Percentiles rank a stretch among this genome's conserved stretches.
Evolutionary conservation across 305 asterid species (phyloP).

Genomic region (Solanum hybrid): DNA sequence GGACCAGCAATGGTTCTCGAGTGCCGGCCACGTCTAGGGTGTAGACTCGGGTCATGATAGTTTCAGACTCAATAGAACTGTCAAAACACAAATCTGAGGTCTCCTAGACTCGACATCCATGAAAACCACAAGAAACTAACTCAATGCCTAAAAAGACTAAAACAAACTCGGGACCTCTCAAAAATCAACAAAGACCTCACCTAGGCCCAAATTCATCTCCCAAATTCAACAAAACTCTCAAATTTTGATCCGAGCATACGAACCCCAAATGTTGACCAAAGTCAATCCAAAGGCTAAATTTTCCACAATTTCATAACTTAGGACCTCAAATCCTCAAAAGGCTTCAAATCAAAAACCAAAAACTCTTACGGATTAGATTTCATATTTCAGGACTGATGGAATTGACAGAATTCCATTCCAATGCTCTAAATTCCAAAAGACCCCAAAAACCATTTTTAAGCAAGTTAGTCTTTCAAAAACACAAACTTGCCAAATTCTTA

Average conservation of each 20-base stretch:
- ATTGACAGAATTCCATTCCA: not conserved
- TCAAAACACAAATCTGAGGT: too few species aligned
- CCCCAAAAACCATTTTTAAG: not conserved
- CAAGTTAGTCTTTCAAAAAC: not conserved
- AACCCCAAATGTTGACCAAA: not conserved
- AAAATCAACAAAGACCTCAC: too few species aligned
- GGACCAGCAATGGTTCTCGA: too few species aligned
- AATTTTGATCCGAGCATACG: not conserved
- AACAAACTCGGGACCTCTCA: too few species aligned
- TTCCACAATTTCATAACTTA: not conserved
- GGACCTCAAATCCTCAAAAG: not conserved
- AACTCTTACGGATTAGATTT: not conserved
- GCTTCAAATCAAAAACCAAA: not conserved
- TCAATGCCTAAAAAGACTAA: too few species aligned
- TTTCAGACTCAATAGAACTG: too few species aligned
- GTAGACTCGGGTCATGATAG: too few species aligned
- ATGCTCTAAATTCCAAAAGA: not conserved
- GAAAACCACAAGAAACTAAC: too few species aligned
- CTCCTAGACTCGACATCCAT: too few species aligned
- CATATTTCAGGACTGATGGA: not conserved
- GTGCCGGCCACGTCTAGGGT: too few species aligned
- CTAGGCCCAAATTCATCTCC: too few species aligned
- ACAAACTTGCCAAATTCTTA: not conserved
- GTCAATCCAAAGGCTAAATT: not conserved
- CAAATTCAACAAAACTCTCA: not conserved